Base-by-base conservation (phyloP, 345 rosid species). In the Citrus unshiu region DNA sequence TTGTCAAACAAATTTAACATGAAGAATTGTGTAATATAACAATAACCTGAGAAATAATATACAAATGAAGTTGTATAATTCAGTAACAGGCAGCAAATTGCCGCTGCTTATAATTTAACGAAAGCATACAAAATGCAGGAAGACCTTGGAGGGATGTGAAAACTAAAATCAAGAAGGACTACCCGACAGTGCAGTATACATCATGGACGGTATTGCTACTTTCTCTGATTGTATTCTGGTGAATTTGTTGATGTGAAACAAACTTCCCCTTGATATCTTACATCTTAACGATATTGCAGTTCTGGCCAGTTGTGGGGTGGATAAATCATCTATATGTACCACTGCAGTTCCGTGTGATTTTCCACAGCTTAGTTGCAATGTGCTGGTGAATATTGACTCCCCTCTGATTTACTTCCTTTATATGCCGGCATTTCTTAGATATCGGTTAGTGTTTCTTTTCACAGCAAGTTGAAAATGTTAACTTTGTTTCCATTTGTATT, bases 261-360 rank as follows among this genome's bases (percentile, higher is more conserved):
- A 72, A 3, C 59, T 32, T 21, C 49, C 18, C 22, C 22, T 66
- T 9, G 32, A 58, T 25, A 16, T 7, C 65, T 69, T 72, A 37
- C 25, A 72, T 68, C 49, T 40, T 77, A 43, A 63, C 66, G 63
- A 46, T 76, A 78, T 79, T 80, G 83, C 90, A 95, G 98, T 92
- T 93, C 88, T 92, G 97, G 92, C 99, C 98, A 0, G 88, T 91
- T 13, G 94, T 90, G 67, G 96, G 98, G 29, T 93, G 97, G 98
- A 61, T 95, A 69, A 95, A 95, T 88, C 94, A 91, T 84, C 97
- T 88, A 83, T 91, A 86, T 59, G 88, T 95, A 78, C 99, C 98
- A 2, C 84, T 90, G 81, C 96, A 95, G 74, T 88, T 89, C 29
- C 97, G 97, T 4, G 99, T 95, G 79, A 90, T 95, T 78, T 95